A percentile compares a stretch with the other conserved stretches of the same genome.
Conservation (phyloP, 352 stramenopile species). For the Globisporangium nagaii region DNA sequence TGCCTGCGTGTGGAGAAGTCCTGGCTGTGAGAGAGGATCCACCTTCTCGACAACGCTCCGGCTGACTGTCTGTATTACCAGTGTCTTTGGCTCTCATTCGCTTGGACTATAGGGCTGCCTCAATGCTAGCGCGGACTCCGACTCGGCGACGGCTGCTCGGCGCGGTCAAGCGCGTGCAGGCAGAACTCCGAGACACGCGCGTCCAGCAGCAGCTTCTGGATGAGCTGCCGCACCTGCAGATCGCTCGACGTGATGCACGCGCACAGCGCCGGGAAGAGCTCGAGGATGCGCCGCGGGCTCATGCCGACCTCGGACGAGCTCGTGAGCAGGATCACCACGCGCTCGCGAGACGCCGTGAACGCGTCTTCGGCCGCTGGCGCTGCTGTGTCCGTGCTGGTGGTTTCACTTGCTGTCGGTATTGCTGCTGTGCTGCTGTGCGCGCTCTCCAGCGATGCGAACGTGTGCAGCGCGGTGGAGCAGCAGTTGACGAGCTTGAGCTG, state of each 20-base stretch:
- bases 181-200: conserved; percentile 50
- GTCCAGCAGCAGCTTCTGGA: conserved; percentile 63
- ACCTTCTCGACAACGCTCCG: no score
- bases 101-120: no score
- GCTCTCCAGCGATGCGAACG: conserved; percentile 39
- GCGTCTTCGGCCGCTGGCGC: neutral
- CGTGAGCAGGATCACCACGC: conserved; percentile 62
- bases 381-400: neutral
- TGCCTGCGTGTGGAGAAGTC: no score
- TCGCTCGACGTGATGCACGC: conserved; percentile 67
- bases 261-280: conserved; percentile 76
- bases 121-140: neutral
- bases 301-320: conserved; percentile 50
- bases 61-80: no score
- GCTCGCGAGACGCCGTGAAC: conserved; percentile 38
- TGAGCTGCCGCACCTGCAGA: conserved; percentile 52
- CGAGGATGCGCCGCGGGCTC: conserved; percentile 48
- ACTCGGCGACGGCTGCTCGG: neutral
- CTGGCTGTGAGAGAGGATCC: no score
- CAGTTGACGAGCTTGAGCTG: conserved; percentile 54
- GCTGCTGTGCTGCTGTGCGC: neutral
- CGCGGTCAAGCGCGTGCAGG: conserved; percentile 29
- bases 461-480: conserved; percentile 41
- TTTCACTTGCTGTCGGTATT: neutral
- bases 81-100: no score